A percentile compares a stretch with the other conserved stretches of the same genome.
phyloP scores from a whole-genome alignment of 2,329 filamentous ascomycete species.

The Zymoseptoria ardabiliae region DNA sequence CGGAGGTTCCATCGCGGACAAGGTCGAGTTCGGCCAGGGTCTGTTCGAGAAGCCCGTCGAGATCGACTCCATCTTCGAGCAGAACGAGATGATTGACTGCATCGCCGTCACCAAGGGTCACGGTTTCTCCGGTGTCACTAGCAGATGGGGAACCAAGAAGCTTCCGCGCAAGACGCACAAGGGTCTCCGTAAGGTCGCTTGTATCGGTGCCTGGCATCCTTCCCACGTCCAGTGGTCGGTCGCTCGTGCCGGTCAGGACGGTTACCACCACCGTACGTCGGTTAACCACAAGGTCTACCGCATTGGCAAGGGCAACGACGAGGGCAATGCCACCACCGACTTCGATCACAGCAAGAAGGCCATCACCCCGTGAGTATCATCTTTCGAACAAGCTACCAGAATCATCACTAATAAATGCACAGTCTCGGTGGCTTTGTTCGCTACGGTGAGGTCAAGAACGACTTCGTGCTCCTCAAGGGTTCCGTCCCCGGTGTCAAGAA shows the following conservation, averaged over 20 bases:
- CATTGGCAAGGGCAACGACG: slow-evolving; percentile 84
- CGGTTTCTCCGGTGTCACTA: slow-evolving; percentile 94
- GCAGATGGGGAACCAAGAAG: slow-evolving; percentile 99
- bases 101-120: slow-evolving; percentile 99
- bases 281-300: slow-evolving; percentile 99
- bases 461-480: slow-evolving; percentile 97
- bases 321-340: slow-evolving; percentile 88
- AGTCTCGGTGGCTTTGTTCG: slow-evolving; percentile 98
- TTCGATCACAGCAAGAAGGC: slow-evolving; percentile 98
- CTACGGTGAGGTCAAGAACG: slow-evolving; percentile 99
- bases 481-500: slow-evolving; percentile 98
- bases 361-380: slow-evolving; percentile 87
- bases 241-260: slow-evolving; percentile 98
- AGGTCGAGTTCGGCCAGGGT: slow-evolving; percentile 90
- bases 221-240: slow-evolving; percentile 99
- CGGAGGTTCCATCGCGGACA: slow-evolving; percentile 89
- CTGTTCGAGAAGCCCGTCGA: slow-evolving; percentile 99
- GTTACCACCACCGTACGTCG: slow-evolving; percentile 99
- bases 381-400: neutral
- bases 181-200: slow-evolving; percentile 99
- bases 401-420: slow-evolving; percentile 30
- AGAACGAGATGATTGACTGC: slow-evolving; percentile 98
- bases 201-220: slow-evolving; percentile 99
- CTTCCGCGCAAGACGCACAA: slow-evolving; percentile 99
- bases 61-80: slow-evolving; percentile 92